Conservation (phyloP, 495 filamentous ascomycete genomes). For the Aspergillus sclerotiicarbonarius region DNA sequence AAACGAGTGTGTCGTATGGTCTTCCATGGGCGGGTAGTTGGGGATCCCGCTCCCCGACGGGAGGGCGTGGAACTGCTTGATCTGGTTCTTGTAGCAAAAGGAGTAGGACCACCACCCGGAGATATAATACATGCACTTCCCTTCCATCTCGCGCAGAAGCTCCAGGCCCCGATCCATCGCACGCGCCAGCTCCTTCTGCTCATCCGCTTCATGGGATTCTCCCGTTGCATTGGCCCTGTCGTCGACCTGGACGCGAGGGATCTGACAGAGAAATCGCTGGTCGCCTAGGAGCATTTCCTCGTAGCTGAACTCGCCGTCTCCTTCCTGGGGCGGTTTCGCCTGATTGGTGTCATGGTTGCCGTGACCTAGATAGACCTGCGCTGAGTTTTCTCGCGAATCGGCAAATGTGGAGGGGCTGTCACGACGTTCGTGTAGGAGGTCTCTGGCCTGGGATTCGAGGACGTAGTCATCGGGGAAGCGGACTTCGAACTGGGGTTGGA, state of each 20-base stretch:
- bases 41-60: conserved; percentile 63
- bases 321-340: neutral
- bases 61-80: conserved; percentile 90
- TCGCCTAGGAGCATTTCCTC: conserved; percentile 64
- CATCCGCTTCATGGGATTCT: conserved; percentile 57
- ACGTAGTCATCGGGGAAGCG: conserved; percentile 73
- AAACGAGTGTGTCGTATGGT: conserved; percentile 74
- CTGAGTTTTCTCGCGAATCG: conserved; percentile 12
- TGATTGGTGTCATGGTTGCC: conserved; percentile 12
- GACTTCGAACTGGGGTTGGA: conserved; percentile 70
- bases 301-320: conserved; percentile 26
- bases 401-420: conserved; percentile 10
- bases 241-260: conserved; percentile 63
- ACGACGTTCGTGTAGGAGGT: conserved; percentile 47
- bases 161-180: conserved; percentile 86
- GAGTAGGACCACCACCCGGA: conserved; percentile 97
- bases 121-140: conserved; percentile 84
- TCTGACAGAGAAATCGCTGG: conserved; percentile 77
- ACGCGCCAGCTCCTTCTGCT: conserved; percentile 79
- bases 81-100: conserved; percentile 86
- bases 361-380: conserved; percentile 28
- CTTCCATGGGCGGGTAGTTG: conserved; percentile 68
- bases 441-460: conserved; percentile 65
- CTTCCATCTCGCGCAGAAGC: conserved; percentile 82
- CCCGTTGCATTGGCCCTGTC: conserved; percentile 58